Evolutionary conservation across 2,329 filamentous ascomycete species (phyloP), one percentile per base, ranked within the genome.

Genomic region (Teratosphaeria destructans): DNA sequence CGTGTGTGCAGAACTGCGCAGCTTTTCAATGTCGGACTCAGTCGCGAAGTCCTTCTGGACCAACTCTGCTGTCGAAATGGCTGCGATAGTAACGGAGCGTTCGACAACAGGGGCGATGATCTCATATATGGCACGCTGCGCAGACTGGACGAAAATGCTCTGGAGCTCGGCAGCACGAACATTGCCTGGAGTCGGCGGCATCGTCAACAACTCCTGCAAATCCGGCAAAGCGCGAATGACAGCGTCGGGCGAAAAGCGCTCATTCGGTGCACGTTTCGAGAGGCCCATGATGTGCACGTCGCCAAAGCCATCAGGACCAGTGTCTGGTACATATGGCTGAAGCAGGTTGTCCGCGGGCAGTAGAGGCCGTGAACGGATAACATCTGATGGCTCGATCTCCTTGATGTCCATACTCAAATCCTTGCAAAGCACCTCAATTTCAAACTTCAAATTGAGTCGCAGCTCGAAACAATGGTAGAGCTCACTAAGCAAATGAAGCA

Each of bases 71-170:
- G 95, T 96, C 2, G 93, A 95, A 61, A 99, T 97, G 1, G 93
- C 93, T 54, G 94, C 94, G 72, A 99, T 99, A 0, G 95, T 97
- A 47, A 99, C 93, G 2, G 94, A 99, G 58, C 94, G 85, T 73
- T 99, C 95, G 14, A 99, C 95, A 1, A 99, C 94, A 27, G 94
- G 95, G 57, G 93, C 90, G 62, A 99, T 97, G 59, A 99, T 99
- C 70, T 99, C 95, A 61, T 90, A 87, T 52, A 99, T 87, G 35
- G 95, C 93, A 61, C 91, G 88, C 54, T 90, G 90, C 58, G 96
- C 88, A 43, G 95, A 92, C 54, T 82, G 86, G 64, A 89, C 85
- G 59, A 97, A 90, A 66, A 97, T 95, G 66, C 81, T 81, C 61
- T 82, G 80, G 54, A 87, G 75, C 59, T 88, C 83, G 57, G 80